phyloP scores from a whole-genome alignment of 345 rosid genomes.

The Salix brachista region DNA sequence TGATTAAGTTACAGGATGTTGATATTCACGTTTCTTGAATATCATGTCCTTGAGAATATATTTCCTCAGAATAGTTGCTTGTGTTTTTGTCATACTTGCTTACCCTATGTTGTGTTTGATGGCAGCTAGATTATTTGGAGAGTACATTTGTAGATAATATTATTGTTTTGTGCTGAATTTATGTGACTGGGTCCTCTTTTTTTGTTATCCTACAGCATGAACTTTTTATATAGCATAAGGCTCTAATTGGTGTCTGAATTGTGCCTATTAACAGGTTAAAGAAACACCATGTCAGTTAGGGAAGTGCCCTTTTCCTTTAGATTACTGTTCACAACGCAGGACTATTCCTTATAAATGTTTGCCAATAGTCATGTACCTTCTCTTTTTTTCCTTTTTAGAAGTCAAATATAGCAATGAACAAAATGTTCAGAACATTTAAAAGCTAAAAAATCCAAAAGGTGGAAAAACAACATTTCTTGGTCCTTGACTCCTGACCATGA shows the following conservation, averaged over 20 bases:
- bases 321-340: not conserved
- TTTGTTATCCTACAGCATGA: not conserved
- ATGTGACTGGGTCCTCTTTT: not conserved
- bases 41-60: not conserved
- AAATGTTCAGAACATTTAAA: not conserved
- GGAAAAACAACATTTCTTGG: not conserved
- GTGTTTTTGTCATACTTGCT: not conserved
- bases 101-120: not conserved
- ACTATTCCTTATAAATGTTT: not conserved
- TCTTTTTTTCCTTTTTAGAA: not conserved
- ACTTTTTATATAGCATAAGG: not conserved
- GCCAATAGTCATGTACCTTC: not conserved
- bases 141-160: not conserved
- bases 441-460: not conserved
- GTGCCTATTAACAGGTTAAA: not conserved
- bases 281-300: not conserved
- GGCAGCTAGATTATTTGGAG: not conserved
- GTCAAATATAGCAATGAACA: not conserved
- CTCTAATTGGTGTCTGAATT: not conserved
- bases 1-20: not conserved
- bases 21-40: not conserved
- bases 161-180: not conserved
- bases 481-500: not conserved
- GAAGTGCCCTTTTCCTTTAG: not conserved
- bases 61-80: not conserved